Evolutionary conservation across 2,329 filamentous ascomycete species (phyloP).

Genomic region (Ilyonectria sp.): DNA sequence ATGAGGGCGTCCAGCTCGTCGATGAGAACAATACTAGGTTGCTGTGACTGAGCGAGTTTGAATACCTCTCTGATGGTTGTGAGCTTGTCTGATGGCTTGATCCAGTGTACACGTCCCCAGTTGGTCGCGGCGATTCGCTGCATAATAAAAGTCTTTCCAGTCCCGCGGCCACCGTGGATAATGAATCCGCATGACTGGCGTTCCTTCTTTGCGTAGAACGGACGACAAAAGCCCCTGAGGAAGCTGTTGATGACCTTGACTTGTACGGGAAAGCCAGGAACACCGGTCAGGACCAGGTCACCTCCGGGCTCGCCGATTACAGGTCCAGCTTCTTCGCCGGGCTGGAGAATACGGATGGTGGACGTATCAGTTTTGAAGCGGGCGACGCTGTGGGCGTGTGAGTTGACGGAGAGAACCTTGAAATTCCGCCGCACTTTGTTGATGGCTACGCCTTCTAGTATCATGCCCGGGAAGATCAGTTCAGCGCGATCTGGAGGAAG

Average conservation of each 20-base stretch:
- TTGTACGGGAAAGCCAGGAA: slow-evolving; percentile 79
- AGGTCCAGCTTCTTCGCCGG: slow-evolving; percentile 45
- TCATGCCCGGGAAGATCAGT: slow-evolving; percentile 78
- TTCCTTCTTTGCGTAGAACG: slow-evolving; percentile 50
- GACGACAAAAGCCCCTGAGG: slow-evolving; percentile 69
- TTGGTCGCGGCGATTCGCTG: slow-evolving; percentile 75
- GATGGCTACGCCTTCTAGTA: slow-evolving; percentile 72
- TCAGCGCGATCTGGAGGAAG: slow-evolving; percentile 70
- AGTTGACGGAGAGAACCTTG: slow-evolving; percentile 70
- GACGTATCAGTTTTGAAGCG: slow-evolving; percentile 59
- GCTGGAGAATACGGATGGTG: slow-evolving; percentile 55
- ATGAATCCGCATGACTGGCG: slow-evolving; percentile 72
- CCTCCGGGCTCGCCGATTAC: slow-evolving; percentile 41
- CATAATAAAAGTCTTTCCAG: slow-evolving; percentile 86
- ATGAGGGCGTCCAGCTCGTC: slow-evolving; percentile 83
- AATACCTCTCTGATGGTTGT: slow-evolving; percentile 77
- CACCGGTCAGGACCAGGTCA: slow-evolving; percentile 64
- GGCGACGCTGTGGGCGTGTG: slow-evolving; percentile 60
- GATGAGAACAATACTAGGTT: slow-evolving; percentile 85
- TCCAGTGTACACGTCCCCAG: slow-evolving; percentile 79
- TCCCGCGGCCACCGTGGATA: slow-evolving; percentile 86
- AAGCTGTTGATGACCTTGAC: slow-evolving; percentile 77
- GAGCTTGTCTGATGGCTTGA: slow-evolving; percentile 71
- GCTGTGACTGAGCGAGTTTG: slow-evolving; percentile 75
- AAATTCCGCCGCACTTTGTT: slow-evolving; percentile 62